These are phyloP conservation scores for Mortierella hygrophila DNA, from an alignment of 192 early-diverging fungal species.

Conservation along the genomic window DNA sequence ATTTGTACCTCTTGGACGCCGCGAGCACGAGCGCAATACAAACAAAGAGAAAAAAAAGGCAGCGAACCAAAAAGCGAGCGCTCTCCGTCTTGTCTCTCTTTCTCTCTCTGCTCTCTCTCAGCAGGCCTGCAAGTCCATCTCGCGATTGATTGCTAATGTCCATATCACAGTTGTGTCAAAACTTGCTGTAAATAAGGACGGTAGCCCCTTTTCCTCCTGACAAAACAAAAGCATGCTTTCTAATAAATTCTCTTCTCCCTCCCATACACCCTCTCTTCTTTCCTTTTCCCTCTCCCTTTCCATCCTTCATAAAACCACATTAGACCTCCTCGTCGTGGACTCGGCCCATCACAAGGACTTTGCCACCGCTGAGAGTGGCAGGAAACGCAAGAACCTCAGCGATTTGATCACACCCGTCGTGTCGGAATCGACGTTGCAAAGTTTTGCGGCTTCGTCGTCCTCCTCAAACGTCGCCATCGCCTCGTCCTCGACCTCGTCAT, in stretches of 20 bases:
- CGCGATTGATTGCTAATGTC: conserved; percentile 9
- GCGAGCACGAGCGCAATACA: conserved; percentile 1
- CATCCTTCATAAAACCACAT: neutral
- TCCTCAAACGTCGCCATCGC: neutral
- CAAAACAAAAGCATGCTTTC: neutral
- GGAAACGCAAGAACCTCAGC: neutral
- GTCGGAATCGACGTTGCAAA: neutral
- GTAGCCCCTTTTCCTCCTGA: neutral
- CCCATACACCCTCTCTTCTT: neutral
- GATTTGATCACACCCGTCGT: neutral
- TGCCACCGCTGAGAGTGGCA: neutral
- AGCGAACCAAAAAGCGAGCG: neutral
- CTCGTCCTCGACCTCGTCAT: neutral
- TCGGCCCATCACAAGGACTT: neutral
- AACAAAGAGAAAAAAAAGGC: neutral
- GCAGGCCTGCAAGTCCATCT: conserved; percentile 8
- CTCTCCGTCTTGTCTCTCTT: neutral
- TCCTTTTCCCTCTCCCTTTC: neutral
- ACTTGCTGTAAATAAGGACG: neutral
- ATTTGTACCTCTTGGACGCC: conserved; percentile 2
- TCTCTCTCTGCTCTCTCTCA: neutral
- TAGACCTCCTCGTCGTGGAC: conserved; percentile 2
- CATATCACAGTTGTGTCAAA: neutral
- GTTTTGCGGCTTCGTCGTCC: neutral
- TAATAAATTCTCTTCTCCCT: conserved; percentile 6